Evolutionary conservation across 1,139 yeast genomes (phyloP).

Genomic region (Kodamaea suecica): DNA sequence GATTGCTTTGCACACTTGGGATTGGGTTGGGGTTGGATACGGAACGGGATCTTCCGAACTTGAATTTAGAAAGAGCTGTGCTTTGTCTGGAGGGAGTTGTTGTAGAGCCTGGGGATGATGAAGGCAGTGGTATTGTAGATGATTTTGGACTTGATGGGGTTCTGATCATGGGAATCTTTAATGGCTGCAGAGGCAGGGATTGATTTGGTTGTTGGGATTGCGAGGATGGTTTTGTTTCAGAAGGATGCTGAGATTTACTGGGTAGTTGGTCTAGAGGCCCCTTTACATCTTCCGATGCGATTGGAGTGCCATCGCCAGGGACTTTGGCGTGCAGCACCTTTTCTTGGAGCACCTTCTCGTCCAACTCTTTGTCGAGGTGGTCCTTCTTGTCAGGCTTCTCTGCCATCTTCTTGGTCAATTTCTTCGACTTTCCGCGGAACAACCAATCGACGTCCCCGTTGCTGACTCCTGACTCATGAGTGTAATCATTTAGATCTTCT

Average conservation of each 20-base stretch:
- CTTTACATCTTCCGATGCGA: too few relatives aligned
- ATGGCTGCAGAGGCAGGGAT: too few relatives aligned
- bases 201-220: too few relatives aligned
- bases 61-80: too few relatives aligned
- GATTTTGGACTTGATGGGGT: too few relatives aligned
- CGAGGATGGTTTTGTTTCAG: too few relatives aligned
- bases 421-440: conserved; percentile 62
- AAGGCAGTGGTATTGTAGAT: conserved; percentile 6
- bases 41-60: conserved; percentile 32
- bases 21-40: conserved; percentile 24
- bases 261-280: too few relatives aligned
- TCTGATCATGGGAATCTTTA: too few relatives aligned
- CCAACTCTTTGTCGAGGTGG: neutral
- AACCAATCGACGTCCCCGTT: conserved; percentile 78
- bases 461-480: conserved; percentile 51
- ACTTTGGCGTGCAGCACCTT: too few relatives aligned
- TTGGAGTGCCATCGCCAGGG: too few relatives aligned
- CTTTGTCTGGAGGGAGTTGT: conserved; percentile 4
- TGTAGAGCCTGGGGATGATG: conserved; percentile 10
- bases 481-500: conserved; percentile 14
- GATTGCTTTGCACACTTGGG: too few relatives aligned
- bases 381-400: neutral
- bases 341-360: conserved; percentile 1
- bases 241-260: too few relatives aligned
- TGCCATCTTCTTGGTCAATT: conserved; percentile 42